A percentile compares a stretch with the other conserved stretches of the same genome.
These are phyloP conservation scores for Colletotrichum spaethianum DNA, from an alignment of 2,329 filamentous ascomycete species.

Conservation along the genomic window DNA sequence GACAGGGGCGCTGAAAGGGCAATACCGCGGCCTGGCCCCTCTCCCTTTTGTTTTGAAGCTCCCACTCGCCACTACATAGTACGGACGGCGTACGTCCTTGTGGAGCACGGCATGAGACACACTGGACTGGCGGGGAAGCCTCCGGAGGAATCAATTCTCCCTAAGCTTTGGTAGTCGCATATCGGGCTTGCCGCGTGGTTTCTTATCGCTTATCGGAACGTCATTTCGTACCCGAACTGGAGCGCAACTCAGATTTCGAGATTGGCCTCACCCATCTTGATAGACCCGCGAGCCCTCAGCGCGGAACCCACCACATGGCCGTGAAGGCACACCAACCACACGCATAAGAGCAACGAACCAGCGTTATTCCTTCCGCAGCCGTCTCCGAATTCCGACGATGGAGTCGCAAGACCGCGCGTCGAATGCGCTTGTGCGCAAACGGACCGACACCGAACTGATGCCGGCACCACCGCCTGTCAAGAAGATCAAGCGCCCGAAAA, in stretches of 20 bases:
- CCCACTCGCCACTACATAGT: neutral
- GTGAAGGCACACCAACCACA: neutral
- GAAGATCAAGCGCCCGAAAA: constrained; percentile 90
- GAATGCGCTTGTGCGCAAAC: constrained; percentile 76
- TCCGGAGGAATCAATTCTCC: neutral
- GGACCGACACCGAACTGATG: constrained; percentile 82
- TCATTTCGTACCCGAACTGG: constrained; percentile 8
- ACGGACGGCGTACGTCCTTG: neutral
- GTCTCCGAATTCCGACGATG: constrained; percentile 51
- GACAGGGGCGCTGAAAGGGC: constrained; percentile 27
- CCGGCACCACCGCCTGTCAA: constrained; percentile 88
- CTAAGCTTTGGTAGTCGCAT: constrained; percentile 8
- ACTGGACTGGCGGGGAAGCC: neutral
- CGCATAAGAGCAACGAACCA: neutral
- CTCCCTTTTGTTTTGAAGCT: neutral
- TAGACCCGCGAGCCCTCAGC: neutral
- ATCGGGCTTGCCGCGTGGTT: neutral
- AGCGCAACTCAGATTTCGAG: constrained; percentile 11
- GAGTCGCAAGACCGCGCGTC: constrained; percentile 56
- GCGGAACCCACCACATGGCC: constrained; percentile 10
- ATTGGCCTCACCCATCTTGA: constrained; percentile 6
- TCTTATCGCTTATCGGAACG: constrained; percentile 27
- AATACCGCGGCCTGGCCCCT: constrained; percentile 18
- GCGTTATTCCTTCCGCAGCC: neutral
- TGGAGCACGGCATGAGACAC: neutral